A percentile compares a stretch with the other conserved stretches of the same genome.
Evolutionary conservation across 768 basidiomycete genomes (phyloP).

Genomic region (Rhizopogon salebrosus): DNA sequence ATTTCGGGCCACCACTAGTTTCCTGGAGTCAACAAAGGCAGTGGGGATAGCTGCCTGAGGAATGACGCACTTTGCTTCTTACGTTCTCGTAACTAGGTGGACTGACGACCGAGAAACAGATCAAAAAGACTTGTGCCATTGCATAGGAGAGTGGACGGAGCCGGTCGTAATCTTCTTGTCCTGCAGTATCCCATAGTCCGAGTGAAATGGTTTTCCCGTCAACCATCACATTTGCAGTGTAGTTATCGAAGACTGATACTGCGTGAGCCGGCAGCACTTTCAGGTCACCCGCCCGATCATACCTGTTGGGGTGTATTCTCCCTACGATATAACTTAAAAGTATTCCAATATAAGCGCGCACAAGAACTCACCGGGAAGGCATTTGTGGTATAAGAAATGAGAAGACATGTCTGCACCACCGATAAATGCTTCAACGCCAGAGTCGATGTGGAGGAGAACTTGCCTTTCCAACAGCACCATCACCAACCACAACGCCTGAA

Average conservation of each 20-base stretch:
- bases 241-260: slow-evolving; percentile 90
- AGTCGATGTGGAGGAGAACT: slow-evolving; percentile 21
- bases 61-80: slow-evolving; percentile 76
- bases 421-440: slow-evolving; percentile 1
- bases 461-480: slow-evolving; percentile 98
- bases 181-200: slow-evolving; percentile 99
- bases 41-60: not conserved
- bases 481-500: slow-evolving; percentile 94
- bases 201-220: slow-evolving; percentile 98
- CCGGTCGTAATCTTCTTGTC: slow-evolving; percentile 98
- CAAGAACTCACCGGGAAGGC: slow-evolving; percentile 77
- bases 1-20: slow-evolving; percentile 94
- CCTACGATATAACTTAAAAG: slow-evolving; percentile 39
- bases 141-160: slow-evolving; percentile 97
- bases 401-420: slow-evolving; percentile 80
- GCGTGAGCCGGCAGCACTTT: slow-evolving; percentile 6
- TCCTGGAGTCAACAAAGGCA: slow-evolving; percentile 5
- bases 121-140: slow-evolving; percentile 98
- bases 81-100: slow-evolving; percentile 99
- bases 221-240: slow-evolving; percentile 97
- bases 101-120: slow-evolving; percentile 97
- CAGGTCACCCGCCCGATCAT: slow-evolving; percentile 17
- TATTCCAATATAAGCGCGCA: slow-evolving; percentile 9
- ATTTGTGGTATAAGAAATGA: slow-evolving; percentile 99
- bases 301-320: slow-evolving; percentile 97